phyloP scores from a whole-genome alignment of 208 protist species.

The Leishmania tropica region DNA sequence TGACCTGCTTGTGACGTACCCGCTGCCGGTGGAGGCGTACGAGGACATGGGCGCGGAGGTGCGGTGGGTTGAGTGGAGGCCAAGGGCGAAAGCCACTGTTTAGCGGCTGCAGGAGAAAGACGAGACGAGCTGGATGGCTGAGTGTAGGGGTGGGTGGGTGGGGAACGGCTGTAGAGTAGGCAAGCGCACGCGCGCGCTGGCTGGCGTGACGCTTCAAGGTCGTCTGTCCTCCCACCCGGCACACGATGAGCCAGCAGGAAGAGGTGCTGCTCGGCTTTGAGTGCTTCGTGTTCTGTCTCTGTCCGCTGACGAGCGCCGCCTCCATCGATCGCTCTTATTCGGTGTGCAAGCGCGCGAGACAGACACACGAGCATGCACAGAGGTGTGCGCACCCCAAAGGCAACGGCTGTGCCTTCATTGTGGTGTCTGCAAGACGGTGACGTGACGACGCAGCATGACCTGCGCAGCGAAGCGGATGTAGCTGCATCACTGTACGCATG shows the following conservation, averaged over 20 bases:
- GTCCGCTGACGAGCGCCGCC: background rate
- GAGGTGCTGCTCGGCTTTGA: background rate
- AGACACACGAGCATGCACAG: background rate
- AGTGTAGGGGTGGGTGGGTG: background rate
- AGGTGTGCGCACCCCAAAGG: background rate
- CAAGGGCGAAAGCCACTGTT: background rate
- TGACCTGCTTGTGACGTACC: conserved; percentile 49
- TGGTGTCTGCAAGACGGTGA: background rate
- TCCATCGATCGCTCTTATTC: background rate
- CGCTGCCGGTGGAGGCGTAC: conserved; percentile 40
- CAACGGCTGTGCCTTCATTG: background rate
- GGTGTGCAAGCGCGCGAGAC: background rate
- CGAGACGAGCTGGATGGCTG: no score
- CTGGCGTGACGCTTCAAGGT: background rate
- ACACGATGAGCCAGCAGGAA: background rate
- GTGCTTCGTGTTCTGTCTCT: background rate
- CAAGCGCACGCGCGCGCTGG: background rate
- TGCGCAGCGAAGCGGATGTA: background rate
- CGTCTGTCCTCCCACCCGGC: background rate
- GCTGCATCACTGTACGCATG: background rate
- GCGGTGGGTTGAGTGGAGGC: conserved; percentile 27
- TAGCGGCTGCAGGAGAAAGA: background rate
- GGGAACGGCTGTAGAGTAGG: background rate
- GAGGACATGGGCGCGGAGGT: conserved; percentile 43
- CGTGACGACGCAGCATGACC: background rate